These are phyloP conservation scores for Naganishia sp. DNA, from an alignment of 1,284 basidiomycete species.

Conservation along the genomic window DNA sequence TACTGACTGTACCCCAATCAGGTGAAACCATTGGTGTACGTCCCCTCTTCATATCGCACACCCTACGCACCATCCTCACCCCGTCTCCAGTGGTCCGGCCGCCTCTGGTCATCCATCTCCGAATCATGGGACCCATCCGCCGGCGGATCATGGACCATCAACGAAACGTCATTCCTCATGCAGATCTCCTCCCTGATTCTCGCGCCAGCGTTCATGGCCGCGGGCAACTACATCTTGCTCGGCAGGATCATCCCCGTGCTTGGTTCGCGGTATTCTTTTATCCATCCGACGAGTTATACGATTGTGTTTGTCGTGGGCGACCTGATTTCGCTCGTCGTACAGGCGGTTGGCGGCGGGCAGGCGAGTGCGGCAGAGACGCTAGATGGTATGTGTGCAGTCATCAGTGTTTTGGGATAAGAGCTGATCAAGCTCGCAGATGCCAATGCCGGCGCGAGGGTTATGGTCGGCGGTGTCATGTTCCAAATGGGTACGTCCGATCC, in stretches of 20 bases:
- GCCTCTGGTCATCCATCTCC: constrained; percentile 22
- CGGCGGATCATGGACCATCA: constrained; percentile 16
- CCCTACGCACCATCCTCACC: neutral
- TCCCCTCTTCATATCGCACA: neutral
- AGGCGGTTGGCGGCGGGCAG: constrained; percentile 49
- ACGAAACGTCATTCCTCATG: constrained; percentile 37
- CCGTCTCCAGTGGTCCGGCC: constrained; percentile 20
- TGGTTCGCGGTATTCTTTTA: constrained; percentile 34
- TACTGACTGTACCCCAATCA: neutral
- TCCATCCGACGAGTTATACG: constrained; percentile 42
- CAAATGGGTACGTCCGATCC: constrained; percentile 36
- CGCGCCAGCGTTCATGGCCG: constrained; percentile 45
- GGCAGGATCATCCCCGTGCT: constrained; percentile 35
- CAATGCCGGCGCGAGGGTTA: constrained; percentile 30
- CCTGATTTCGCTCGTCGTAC: constrained; percentile 46
- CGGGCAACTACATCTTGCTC: constrained; percentile 45
- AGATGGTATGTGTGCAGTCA: constrained; percentile 34
- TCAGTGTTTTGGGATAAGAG: neutral
- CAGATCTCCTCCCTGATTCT: constrained; percentile 44
- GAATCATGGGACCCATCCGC: constrained; percentile 35
- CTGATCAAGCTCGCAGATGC: neutral
- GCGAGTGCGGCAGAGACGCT: constrained; percentile 37
- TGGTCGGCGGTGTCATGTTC: constrained; percentile 43
- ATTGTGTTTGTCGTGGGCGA: constrained; percentile 46
- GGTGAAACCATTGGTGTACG: constrained; percentile 40